Conservation (phyloP, 2,329 filamentous ascomycete genomes). For the Dactylonectria macrodidyma region DNA sequence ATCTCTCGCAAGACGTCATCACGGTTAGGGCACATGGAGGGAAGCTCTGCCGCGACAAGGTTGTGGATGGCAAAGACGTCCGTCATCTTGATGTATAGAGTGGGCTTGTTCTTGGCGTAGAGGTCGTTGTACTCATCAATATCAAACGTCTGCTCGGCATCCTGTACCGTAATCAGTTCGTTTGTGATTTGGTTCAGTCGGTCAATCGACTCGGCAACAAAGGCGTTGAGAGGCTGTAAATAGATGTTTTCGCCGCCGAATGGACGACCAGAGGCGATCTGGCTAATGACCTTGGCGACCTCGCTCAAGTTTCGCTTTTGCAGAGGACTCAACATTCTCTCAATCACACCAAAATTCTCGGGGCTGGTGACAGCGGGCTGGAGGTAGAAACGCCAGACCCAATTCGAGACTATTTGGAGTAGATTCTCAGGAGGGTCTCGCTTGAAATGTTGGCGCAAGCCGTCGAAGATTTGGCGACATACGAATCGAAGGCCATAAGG, state of each 20-base stretch:
- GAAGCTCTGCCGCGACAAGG: conserved; percentile 84
- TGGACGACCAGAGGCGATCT: conserved; percentile 88
- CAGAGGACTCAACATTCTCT: conserved; percentile 88
- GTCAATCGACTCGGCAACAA: conserved; percentile 87
- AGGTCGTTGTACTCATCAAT: conserved; percentile 99
- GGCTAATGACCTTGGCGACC: conserved; percentile 91
- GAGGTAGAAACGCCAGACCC: conserved; percentile 95
- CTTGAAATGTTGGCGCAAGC: conserved; percentile 82
- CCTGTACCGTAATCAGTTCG: conserved; percentile 84
- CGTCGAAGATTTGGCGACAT: conserved; percentile 87
- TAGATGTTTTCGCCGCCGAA: conserved; percentile 98
- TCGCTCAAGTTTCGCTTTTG: conserved; percentile 94
- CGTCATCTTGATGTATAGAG: conserved; percentile 98
- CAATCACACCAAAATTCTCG: conserved; percentile 93
- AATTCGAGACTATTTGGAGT: conserved; percentile 88
- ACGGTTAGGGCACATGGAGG: conserved; percentile 81
- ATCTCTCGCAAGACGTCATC: conserved; percentile 94
- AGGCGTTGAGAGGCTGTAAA: conserved; percentile 93
- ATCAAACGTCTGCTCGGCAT: conserved; percentile 93
- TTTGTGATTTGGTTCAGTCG: conserved; percentile 82
- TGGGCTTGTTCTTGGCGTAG: conserved; percentile 96
- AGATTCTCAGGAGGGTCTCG: conserved; percentile 83
- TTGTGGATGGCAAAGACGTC: conserved; percentile 98
- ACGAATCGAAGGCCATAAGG: conserved; percentile 94
- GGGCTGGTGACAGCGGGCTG: conserved; percentile 91